Conservation (phyloP, 169 alveolate species). For the Eimeria acervulina region DNA sequence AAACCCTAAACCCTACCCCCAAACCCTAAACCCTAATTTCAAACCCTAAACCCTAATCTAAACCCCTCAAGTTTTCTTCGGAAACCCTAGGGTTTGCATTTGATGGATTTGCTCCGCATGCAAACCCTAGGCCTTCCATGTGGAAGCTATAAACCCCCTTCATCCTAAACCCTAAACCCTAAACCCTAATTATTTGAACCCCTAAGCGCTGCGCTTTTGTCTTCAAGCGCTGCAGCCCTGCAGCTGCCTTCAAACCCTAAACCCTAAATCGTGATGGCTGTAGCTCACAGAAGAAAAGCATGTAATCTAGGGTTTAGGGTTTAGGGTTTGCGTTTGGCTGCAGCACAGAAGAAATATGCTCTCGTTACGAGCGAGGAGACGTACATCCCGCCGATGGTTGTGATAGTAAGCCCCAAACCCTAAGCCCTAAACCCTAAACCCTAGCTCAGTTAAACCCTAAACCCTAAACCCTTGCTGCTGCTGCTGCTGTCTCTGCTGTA, state of each 20-base stretch:
- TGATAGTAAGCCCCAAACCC: constrained; percentile 21
- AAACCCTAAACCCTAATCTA: background rate
- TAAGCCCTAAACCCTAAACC: background rate
- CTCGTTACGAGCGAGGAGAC: constrained; percentile 43
- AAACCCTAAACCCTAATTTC: no score
- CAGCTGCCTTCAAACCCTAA: no score
- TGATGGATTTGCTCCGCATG: no score
- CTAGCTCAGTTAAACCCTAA: no score
- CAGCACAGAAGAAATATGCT: constrained; percentile 35
- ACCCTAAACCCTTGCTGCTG: background rate
- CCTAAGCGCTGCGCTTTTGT: no score
- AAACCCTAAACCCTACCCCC: background rate
- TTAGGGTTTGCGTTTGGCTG: background rate
- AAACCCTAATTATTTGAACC: background rate
- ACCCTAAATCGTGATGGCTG: no score
- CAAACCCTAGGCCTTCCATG: no score
- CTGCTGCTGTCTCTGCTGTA: background rate
- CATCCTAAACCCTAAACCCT: background rate
- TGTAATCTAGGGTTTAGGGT: constrained; percentile 9
- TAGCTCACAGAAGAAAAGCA: background rate
- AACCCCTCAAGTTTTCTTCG: no score
- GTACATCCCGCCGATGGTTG: constrained; percentile 26
- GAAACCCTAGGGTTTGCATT: no score
- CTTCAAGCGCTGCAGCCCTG: no score
- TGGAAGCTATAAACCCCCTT: no score